Evolutionary conservation across 306 rosid genomes (phyloP).

Genomic region (Rosa rugosa): DNA sequence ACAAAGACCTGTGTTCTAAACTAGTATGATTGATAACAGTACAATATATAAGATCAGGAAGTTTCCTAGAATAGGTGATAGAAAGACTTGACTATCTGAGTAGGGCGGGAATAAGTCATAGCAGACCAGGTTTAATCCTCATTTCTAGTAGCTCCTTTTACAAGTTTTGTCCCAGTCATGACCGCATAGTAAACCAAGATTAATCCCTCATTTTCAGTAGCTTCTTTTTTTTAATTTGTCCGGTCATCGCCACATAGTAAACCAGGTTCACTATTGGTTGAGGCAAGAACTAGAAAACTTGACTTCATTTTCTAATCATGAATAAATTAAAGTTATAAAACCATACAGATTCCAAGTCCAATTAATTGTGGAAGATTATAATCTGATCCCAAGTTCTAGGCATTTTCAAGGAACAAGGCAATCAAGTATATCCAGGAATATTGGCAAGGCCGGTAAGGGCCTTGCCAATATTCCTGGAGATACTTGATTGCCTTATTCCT

Average conservation of each 20-base stretch:
- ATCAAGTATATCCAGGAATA: no score
- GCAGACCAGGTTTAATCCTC: not conserved
- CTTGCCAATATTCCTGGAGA: not conserved
- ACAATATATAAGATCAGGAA: not conserved
- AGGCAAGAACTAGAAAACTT: not conserved
- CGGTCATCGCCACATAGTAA: not conserved
- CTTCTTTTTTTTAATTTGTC: not conserved
- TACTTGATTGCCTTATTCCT: not conserved
- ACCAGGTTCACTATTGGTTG: not conserved
- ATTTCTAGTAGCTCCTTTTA: not conserved
- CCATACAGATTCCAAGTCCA: conserved; percentile 2
- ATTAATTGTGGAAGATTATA: not conserved
- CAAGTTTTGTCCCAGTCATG: not conserved
- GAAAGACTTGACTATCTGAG: not conserved
- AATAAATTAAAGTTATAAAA: no score
- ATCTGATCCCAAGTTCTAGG: no score
- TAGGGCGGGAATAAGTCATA: not conserved
- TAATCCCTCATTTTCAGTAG: not conserved
- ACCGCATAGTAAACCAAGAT: not conserved
- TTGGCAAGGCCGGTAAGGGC: no score
- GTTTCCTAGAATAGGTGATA: not conserved
- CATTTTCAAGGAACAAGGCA: no score
- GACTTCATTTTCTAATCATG: not conserved
- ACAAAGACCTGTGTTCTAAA: not conserved
- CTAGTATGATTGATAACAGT: not conserved